Base-by-base conservation (phyloP, 1,139 yeast genomes). In the Tardiomyces blankii region DNA sequence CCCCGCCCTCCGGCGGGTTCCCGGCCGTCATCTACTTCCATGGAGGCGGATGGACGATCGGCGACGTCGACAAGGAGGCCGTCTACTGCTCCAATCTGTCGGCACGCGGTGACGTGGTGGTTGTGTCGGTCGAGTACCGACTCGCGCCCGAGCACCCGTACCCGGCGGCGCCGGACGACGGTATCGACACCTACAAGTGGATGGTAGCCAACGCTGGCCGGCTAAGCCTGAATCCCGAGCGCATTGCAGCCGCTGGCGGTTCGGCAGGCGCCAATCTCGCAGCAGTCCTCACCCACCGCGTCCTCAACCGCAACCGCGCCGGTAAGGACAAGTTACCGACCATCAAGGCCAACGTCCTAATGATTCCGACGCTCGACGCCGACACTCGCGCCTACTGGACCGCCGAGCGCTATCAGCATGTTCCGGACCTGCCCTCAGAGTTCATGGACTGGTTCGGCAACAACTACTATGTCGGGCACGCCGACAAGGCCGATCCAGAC, bases 81-180 rank as follows among this genome's bases (percentile, higher is more conserved):
- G 54, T 53, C 38, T 58, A 59, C 42, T 58, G 58, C 45, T 59
- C 51, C 21, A 47, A 54, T 11, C 45, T 46, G 21, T 53, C 61
- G 8, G 51, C 51, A 16, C 49, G 59, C 40, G 63, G 60, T 2
- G 64, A 66, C 16, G 59, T 65, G 32, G 65, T 30, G 5, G 35
- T 30, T 5, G 35, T 30, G 9, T 30, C 64, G 46, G 68, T 67
- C 27, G 68, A 66, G 43, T 68, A 68, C 52, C 54, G 70, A 38
- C 53, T 65, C 28, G 77, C 77, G 0, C 79, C 79, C 1, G 77
- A 75, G 53, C 55, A 63, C 48, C 75, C 76, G 16, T 75, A 64
- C 51, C 79, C 79, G 2, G 73, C 74, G 13, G 68, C 72, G 38
- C 67, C 73, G 2, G 67, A 73, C 25, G 79, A 74, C 53, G 62